These are phyloP conservation scores for Lactarius indigo DNA, from an alignment of 768 basidiomycete genomes.

Conservation along the genomic window DNA sequence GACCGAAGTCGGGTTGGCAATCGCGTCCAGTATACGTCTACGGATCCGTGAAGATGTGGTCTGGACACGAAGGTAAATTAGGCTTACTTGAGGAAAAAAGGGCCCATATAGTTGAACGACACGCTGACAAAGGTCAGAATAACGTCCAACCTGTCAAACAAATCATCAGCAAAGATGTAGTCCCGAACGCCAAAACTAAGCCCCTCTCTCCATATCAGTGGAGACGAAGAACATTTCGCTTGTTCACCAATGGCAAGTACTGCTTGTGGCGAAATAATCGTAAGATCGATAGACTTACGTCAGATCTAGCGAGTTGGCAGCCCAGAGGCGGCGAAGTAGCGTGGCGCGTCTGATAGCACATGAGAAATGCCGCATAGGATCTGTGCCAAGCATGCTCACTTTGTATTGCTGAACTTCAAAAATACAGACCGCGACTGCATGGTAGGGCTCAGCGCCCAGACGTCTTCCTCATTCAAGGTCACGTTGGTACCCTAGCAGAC, in stretches of 20 bases:
- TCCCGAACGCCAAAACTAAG: background rate
- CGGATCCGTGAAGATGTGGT: background rate
- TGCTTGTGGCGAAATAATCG: background rate
- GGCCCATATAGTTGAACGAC: conserved; percentile 71
- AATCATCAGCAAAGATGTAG: background rate
- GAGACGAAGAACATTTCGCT: background rate
- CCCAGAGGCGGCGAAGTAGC: conserved; percentile 43
- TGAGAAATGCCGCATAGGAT: background rate
- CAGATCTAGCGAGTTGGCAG: conserved; percentile 46
- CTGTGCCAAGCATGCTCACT: conserved; percentile 11
- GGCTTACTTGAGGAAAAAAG: conserved; percentile 73
- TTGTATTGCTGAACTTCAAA: conserved; percentile 38
- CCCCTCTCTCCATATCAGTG: background rate
- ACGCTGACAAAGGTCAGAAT: conserved; percentile 64
- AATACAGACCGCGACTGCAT: conserved; percentile 66
- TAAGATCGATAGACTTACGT: conserved; percentile 23
- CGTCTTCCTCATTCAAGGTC: conserved; percentile 66
- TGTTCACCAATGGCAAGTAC: background rate
- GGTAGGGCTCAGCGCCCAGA: conserved; percentile 69
- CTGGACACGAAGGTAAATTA: background rate
- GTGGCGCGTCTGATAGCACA: conserved; percentile 31
- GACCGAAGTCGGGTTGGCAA: conserved; percentile 48
- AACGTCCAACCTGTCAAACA: conserved; percentile 48
- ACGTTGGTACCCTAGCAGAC: conserved; percentile 37
- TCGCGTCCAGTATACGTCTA: conserved; percentile 56